Conservation (phyloP, 164 flowering plant genomes). For the Nymphaea colorata region DNA sequence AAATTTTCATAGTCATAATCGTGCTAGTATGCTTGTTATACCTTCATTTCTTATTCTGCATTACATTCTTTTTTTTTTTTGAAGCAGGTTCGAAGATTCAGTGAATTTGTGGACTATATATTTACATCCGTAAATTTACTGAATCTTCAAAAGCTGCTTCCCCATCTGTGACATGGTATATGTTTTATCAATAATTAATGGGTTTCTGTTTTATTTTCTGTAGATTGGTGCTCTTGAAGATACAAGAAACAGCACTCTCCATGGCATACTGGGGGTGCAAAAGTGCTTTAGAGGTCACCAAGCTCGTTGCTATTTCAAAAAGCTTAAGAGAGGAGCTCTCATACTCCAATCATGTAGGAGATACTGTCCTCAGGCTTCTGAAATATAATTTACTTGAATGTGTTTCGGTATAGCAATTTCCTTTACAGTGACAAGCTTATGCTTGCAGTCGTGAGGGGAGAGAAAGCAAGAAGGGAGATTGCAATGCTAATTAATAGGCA, state of each 20-base stretch:
- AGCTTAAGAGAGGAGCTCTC: constrained; percentile 51
- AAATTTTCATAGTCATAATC: too few relatives aligned
- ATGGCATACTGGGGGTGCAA: constrained; percentile 89
- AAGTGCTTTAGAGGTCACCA: constrained; percentile 94
- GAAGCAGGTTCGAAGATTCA: too few relatives aligned
- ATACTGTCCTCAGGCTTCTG: background rate
- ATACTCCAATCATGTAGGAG: constrained; percentile 78
- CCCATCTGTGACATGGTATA: too few relatives aligned
- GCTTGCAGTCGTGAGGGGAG: constrained; percentile 72
- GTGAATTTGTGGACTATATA: too few relatives aligned
- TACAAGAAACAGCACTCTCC: constrained; percentile 90
- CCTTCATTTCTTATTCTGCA: too few relatives aligned
- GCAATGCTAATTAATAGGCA: constrained; percentile 34
- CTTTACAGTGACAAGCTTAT: background rate
- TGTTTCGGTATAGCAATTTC: background rate
- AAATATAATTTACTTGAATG: background rate
- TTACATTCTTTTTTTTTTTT: too few relatives aligned
- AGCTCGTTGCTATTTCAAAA: constrained; percentile 55
- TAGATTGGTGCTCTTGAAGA: constrained; percentile 98
- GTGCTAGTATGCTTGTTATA: too few relatives aligned
- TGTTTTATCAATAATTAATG: too few relatives aligned
- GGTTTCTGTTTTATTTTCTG: constrained; percentile 2
- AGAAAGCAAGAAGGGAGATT: constrained; percentile 55
- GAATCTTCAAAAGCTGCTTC: too few relatives aligned
- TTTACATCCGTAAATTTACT: too few relatives aligned